Conservation (phyloP, 2,329 filamentous ascomycete genomes). For the Fusarium sterilihyphosum region DNA sequence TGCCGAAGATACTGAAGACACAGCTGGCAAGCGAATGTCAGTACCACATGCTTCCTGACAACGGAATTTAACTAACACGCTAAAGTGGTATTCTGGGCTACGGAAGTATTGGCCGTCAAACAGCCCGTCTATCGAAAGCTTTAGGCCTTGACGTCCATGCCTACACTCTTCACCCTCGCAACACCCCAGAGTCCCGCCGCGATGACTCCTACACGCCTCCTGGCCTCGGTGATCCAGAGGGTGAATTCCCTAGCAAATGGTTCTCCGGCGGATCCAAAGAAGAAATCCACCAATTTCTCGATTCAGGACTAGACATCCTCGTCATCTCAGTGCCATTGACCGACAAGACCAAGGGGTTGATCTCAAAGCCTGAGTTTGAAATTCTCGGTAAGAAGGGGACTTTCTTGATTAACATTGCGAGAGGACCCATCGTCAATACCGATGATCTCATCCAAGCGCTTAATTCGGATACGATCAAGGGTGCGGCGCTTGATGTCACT, state of each 20-base stretch:
- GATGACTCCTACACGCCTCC: conserved; percentile 75
- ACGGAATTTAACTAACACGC: neutral
- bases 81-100: conserved; percentile 63
- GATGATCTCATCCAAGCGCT: conserved; percentile 71
- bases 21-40: conserved; percentile 60
- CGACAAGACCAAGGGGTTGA: conserved; percentile 56
- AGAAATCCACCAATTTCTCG: conserved; percentile 61
- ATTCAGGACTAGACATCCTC: conserved; percentile 61
- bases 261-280: conserved; percentile 56
- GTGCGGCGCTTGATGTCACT: conserved; percentile 81
- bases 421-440: conserved; percentile 63
- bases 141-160: conserved; percentile 79
- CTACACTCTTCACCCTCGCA: conserved; percentile 76
- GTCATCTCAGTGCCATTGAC: conserved; percentile 64
- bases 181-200: conserved; percentile 69
- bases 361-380: conserved; percentile 62
- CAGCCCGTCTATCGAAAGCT: conserved; percentile 66
- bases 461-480: conserved; percentile 56
- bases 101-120: conserved; percentile 64
- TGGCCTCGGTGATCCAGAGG: conserved; percentile 67
- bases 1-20: conserved; percentile 51
- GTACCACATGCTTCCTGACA: no score
- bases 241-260: conserved; percentile 61
- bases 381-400: conserved; percentile 59
- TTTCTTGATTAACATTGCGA: conserved; percentile 77